These are phyloP conservation scores for Fusarium sp. DNA, from an alignment of 2,329 filamentous ascomycete genomes.

Conservation along the genomic window DNA sequence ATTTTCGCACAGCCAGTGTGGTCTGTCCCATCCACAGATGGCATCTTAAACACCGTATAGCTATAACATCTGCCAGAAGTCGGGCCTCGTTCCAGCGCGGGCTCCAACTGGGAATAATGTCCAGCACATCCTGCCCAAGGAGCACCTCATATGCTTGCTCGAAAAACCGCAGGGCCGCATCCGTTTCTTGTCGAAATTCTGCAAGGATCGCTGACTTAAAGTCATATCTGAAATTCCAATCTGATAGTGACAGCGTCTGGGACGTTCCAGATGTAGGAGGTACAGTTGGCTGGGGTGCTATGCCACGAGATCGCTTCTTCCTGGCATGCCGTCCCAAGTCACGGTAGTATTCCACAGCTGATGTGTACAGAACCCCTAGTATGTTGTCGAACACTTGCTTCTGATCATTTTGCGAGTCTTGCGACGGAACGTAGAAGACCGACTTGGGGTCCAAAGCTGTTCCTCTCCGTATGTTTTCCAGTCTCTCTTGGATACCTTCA, in stretches of 20 bases:
- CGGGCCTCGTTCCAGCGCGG: constrained; percentile 93
- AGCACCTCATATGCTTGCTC: constrained; percentile 88
- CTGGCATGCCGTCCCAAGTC: constrained; percentile 92
- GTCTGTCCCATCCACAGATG: constrained; percentile 82
- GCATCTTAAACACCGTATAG: constrained; percentile 84
- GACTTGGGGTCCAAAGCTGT: constrained; percentile 85
- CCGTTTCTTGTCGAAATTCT: constrained; percentile 93
- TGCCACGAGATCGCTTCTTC: constrained; percentile 84
- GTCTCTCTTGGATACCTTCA: constrained; percentile 74
- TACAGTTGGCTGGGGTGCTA: constrained; percentile 81
- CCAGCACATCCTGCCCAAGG: constrained; percentile 84
- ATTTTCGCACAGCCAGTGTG: constrained; percentile 82
- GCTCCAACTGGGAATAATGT: constrained; percentile 90
- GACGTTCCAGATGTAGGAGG: constrained; percentile 87
- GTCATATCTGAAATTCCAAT: constrained; percentile 95
- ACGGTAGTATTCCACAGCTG: constrained; percentile 88
- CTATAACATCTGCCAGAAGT: constrained; percentile 82
- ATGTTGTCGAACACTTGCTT: constrained; percentile 79
- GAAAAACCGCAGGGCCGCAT: constrained; percentile 85
- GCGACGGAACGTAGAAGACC: constrained; percentile 85
- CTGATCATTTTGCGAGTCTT: constrained; percentile 76
- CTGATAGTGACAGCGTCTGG: constrained; percentile 83
- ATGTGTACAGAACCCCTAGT: constrained; percentile 76
- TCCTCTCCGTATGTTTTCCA: constrained; percentile 81
- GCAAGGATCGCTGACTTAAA: constrained; percentile 92